phyloP scores from a whole-genome alignment of 2,329 filamentous ascomycete species.

The Paracoccidioides lutzii region DNA sequence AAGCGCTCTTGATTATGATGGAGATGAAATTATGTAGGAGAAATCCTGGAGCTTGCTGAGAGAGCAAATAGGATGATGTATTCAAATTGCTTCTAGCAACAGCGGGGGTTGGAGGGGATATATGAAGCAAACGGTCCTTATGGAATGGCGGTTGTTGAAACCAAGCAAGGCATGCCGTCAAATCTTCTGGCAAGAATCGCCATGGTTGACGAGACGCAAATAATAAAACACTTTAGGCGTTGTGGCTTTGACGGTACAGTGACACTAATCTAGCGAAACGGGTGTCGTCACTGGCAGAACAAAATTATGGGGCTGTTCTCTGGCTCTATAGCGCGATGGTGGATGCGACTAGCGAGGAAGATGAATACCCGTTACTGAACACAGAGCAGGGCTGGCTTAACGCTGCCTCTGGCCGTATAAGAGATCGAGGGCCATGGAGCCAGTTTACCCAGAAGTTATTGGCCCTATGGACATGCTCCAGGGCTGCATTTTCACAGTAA shows the following conservation, averaged over 20 bases:
- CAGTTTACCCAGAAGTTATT: too few relatives aligned
- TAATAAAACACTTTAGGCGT: not conserved
- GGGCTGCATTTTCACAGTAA: too few relatives aligned
- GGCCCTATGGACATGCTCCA: too few relatives aligned
- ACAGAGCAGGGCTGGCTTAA: too few relatives aligned
- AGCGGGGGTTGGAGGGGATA: not conserved
- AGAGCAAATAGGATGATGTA: not conserved
- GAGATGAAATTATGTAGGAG: not conserved
- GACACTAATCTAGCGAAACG: not conserved
- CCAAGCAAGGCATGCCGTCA: not conserved
- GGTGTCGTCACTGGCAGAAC: not conserved
- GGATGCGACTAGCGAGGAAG: too few relatives aligned
- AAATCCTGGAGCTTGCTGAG: slow-evolving; percentile 4
- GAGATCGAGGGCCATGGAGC: too few relatives aligned
- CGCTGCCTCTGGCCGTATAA: too few relatives aligned
- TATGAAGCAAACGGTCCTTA: not conserved
- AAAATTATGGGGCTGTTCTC: not conserved
- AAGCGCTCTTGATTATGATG: not conserved
- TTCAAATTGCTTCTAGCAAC: not conserved
- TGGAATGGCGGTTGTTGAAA: not conserved
- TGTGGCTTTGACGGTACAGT: not conserved
- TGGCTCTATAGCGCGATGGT: not conserved
- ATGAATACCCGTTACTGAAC: too few relatives aligned
- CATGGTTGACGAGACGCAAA: not conserved
- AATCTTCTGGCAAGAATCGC: not conserved